Evolutionary conservation across 2,329 filamentous ascomycete species (phyloP).

Genomic region (Fusarium chaquense): DNA sequence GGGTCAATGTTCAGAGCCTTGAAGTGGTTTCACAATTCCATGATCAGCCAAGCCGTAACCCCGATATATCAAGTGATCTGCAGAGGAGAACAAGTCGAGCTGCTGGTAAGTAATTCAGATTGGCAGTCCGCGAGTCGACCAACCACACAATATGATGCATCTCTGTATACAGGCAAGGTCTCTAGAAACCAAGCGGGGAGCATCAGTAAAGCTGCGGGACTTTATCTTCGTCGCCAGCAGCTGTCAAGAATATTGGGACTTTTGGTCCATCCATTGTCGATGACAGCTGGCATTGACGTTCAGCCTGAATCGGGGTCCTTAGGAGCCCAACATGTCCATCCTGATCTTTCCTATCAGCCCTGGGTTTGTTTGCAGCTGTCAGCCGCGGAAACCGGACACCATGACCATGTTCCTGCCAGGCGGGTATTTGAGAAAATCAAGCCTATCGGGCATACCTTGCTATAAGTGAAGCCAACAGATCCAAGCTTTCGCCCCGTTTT

Average conservation of each 20-base stretch:
- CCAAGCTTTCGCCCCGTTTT: constrained; percentile 20
- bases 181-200: constrained; percentile 3
- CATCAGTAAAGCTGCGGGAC: constrained; percentile 15
- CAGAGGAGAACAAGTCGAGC: not conserved
- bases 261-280: constrained; percentile 1
- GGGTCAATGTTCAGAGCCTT: not conserved
- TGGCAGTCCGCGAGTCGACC: not conserved
- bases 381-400: constrained; percentile 14
- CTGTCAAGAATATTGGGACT: constrained; percentile 3
- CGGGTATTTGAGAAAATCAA: not conserved
- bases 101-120: constrained; percentile 1
- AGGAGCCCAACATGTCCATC: constrained; percentile 12
- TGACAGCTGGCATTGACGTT: constrained; percentile 2
- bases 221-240: constrained; percentile 9
- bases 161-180: constrained; percentile 1
- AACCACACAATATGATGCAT: not conserved
- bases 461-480: constrained; percentile 1
- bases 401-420: constrained; percentile 16
- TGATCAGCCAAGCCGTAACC: not conserved
- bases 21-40: not conserved
- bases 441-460: not conserved
- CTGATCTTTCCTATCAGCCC: not conserved
- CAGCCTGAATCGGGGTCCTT: constrained; percentile 24
- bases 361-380: not conserved
- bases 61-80: constrained; percentile 5